These are phyloP conservation scores for Nakazawaea sp. DNA, from an alignment of 805 yeast species.

Conservation along the genomic window DNA sequence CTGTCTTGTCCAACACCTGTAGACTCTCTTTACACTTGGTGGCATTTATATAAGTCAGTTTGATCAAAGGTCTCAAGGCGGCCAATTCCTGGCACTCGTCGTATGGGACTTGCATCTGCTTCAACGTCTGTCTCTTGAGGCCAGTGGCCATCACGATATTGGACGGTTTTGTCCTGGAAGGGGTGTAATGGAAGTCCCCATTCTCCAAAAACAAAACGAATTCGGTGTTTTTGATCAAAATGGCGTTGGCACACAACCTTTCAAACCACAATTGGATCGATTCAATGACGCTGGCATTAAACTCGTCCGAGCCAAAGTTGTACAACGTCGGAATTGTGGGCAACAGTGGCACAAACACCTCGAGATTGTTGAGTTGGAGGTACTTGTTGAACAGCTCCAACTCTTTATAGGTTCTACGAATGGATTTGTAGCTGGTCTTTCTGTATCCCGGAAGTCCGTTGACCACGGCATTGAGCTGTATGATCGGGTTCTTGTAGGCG, in stretches of 20 bases:
- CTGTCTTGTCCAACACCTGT: conserved; percentile 18
- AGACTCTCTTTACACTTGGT: conserved; percentile 44
- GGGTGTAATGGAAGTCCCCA: conserved; percentile 29
- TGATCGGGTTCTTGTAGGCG: conserved; percentile 71
- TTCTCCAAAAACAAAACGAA: conserved; percentile 58
- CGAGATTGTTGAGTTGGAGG: conserved; percentile 75
- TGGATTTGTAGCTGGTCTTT: conserved; percentile 58
- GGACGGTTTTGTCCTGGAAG: conserved; percentile 31
- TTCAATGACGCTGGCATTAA: conserved; percentile 44
- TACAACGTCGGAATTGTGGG: conserved; percentile 72
- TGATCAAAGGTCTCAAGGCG: conserved; percentile 80
- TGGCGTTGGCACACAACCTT: conserved; percentile 64
- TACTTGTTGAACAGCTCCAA: conserved; percentile 70
- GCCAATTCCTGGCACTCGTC: conserved; percentile 81
- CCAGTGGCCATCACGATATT: conserved; percentile 68
- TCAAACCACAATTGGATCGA: conserved; percentile 85
- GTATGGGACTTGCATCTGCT: conserved; percentile 87
- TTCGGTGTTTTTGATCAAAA: conserved; percentile 83
- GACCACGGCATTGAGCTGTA: conserved; percentile 57
- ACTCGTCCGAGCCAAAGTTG: conserved; percentile 83
- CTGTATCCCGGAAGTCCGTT: conserved; percentile 69
- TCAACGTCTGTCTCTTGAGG: conserved; percentile 77
- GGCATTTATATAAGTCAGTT: conserved; percentile 57
- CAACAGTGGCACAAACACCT: conserved; percentile 87
- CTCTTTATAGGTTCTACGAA: conserved; percentile 79